Conservation (phyloP, 1,139 yeast genomes). For the Debaryomyces robertsiae region DNA sequence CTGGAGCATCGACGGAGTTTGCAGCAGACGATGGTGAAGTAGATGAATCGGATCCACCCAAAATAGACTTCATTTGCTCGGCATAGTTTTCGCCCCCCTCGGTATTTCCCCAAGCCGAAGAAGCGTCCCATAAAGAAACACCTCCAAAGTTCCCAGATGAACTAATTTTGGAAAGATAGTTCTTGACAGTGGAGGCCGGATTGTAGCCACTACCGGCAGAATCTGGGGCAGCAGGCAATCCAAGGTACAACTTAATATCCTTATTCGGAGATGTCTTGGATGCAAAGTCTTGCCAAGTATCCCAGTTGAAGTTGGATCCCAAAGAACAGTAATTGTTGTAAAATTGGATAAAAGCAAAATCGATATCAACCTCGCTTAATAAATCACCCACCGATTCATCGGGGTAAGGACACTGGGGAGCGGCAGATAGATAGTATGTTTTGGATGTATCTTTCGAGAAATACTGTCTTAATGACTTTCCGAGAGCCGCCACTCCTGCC, state of each 20-base stretch:
- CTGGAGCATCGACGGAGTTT: constrained; percentile 12
- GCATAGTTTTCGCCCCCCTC: constrained; percentile 48
- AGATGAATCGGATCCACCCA: constrained; percentile 11
- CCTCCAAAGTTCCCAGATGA: constrained; percentile 68
- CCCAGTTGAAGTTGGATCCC: constrained; percentile 71
- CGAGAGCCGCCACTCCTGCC: constrained; percentile 65
- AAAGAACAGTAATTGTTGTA: constrained; percentile 86
- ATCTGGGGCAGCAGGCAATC: constrained; percentile 68
- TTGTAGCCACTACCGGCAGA: constrained; percentile 60
- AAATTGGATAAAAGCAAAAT: constrained; percentile 89
- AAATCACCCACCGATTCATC: constrained; percentile 81
- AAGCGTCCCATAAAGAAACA: constrained; percentile 89
- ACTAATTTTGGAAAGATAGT: constrained; percentile 32
- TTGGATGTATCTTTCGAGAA: constrained; percentile 58
- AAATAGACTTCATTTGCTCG: constrained; percentile 38
- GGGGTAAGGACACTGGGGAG: constrained; percentile 95
- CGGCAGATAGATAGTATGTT: constrained; percentile 80
- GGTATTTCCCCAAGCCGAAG: constrained; percentile 66
- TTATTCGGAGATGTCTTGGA: constrained; percentile 62
- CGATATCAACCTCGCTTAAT: constrained; percentile 62
- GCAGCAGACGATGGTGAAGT: constrained; percentile 15
- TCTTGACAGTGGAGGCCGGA: constrained; percentile 21
- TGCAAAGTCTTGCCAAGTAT: constrained; percentile 79
- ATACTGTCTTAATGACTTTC: constrained; percentile 57
- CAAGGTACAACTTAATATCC: constrained; percentile 64